phyloP scores from a whole-genome alignment of 2,329 filamentous ascomycete genomes.

The Aspergillus amoenus region DNA sequence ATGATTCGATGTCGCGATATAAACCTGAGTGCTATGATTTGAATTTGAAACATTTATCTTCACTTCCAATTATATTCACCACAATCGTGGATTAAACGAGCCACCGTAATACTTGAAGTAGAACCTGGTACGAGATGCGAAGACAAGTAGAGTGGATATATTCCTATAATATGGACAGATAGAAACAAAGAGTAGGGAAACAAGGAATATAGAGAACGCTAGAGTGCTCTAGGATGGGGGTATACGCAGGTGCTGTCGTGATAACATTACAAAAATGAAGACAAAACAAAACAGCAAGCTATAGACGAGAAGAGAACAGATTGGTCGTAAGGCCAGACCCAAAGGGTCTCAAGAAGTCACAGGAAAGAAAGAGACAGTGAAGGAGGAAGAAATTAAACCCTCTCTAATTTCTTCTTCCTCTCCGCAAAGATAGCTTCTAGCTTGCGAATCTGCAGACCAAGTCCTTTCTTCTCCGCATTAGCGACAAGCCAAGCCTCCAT shows the following conservation, averaged over 20 bases:
- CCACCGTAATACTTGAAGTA: background rate
- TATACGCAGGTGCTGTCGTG: conserved; percentile 11
- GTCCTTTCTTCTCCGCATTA: conserved; percentile 77
- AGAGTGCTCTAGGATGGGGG: conserved; percentile 9
- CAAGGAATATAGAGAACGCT: background rate
- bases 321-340: background rate
- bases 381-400: conserved; percentile 4
- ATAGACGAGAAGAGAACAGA: background rate
- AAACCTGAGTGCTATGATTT: conserved; percentile 10
- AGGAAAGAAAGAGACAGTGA: background rate
- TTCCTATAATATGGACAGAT: background rate
- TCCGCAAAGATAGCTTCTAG: conserved; percentile 69
- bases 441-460: conserved; percentile 57
- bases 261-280: conserved; percentile 8
- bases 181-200: background rate
- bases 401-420: conserved; percentile 41
- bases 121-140: too few species aligned
- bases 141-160: background rate
- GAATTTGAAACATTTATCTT: background rate
- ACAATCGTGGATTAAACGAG: background rate
- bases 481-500: conserved; percentile 83
- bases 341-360: background rate
- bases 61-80: background rate
- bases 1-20: conserved; percentile 9
- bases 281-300: background rate